Base-by-base conservation (phyloP, 202 grass and related monocot species). In the Carex sylvatica region DNA sequence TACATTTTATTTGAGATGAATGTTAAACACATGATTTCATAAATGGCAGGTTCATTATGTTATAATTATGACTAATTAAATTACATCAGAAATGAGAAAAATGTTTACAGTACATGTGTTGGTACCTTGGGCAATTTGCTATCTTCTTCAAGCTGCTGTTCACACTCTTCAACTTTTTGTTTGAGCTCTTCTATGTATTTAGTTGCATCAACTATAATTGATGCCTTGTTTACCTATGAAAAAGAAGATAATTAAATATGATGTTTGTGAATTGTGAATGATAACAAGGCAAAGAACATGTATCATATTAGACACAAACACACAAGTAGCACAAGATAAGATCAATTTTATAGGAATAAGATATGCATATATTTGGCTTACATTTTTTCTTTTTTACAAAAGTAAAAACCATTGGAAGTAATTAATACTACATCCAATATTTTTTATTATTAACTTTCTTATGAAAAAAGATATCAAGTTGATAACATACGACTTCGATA, bases 181-280 rank as follows among this genome's bases (percentile, higher is more conserved):
- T 91, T 96, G 59, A 96, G 86, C 46, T 93, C 89, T 53, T 93
- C 75, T 58, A 96, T 91, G 84, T 96, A 96, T 76, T 91, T 91
- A 0, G 93, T 91, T 9, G 93, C 91, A 65, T 96, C 93, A 63
- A 88, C 75, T 73, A 96, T 89, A 80, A 96, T 96, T 18, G 93
- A 91, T 11, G 76, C 74, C 6, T 81, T 69, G 79, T 61, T 96
- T 69, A 92, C 54, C 93, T 96, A 89, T 19, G 22, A 63, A n/a
- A 58, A 16, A 16, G 6, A 62, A 22, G 56, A 18, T 76, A 49
- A 54, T 19, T 59, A 44, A 22, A 49, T 63, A 53, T n/a, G 6
- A 10, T 51, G 36, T n/a, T 40, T 51, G 9, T 65, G 38, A 66
- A 65, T 38, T 6, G 46, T 49, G 46, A 19, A 40, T 40, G 18